Percentiles rank a stretch among this genome's conserved stretches.
These are phyloP conservation scores for Zasmidium citrigriseum DNA, from an alignment of 2,329 filamentous ascomycete genomes.

Conservation along the genomic window DNA sequence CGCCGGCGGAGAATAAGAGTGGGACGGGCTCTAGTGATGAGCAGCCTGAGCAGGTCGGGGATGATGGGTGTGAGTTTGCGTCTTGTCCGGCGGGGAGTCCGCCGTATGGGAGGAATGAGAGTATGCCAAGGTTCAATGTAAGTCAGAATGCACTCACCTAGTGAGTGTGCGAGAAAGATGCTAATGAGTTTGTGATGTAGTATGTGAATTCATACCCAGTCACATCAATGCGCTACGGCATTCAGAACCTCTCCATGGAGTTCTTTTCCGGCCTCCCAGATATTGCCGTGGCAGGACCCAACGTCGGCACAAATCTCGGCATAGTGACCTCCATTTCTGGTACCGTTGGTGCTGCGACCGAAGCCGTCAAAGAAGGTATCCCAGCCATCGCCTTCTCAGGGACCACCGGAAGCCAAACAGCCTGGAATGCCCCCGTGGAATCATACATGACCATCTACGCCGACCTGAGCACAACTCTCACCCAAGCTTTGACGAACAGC, in stretches of 20 bases:
- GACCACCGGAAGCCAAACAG: slow-evolving; percentile 49
- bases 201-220: slow-evolving; percentile 73
- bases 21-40: slow-evolving; percentile 49
- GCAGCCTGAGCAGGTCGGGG: slow-evolving; percentile 18
- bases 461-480: slow-evolving; percentile 61
- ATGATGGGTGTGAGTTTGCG: slow-evolving; percentile 56
- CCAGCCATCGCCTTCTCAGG: slow-evolving; percentile 71
- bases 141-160: neutral
- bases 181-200: slow-evolving; percentile 37
- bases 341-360: slow-evolving; percentile 66
- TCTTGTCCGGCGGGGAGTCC: slow-evolving; percentile 61
- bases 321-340: slow-evolving; percentile 61
- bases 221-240: slow-evolving; percentile 64
- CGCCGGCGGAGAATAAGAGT: slow-evolving; percentile 66
- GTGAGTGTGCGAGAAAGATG: neutral
- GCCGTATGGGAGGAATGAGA: slow-evolving; percentile 58
- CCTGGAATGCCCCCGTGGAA: slow-evolving; percentile 56
- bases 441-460: slow-evolving; percentile 62
- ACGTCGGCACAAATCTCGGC: slow-evolving; percentile 62
- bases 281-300: slow-evolving; percentile 66
- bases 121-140: slow-evolving; percentile 55
- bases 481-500: slow-evolving; percentile 54
- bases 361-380: slow-evolving; percentile 59
- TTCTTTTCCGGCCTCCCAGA: slow-evolving; percentile 60
- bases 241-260: slow-evolving; percentile 56